Conservation (phyloP, 2,329 filamentous ascomycete genomes). For the Neocatenulostroma microsporum region DNA sequence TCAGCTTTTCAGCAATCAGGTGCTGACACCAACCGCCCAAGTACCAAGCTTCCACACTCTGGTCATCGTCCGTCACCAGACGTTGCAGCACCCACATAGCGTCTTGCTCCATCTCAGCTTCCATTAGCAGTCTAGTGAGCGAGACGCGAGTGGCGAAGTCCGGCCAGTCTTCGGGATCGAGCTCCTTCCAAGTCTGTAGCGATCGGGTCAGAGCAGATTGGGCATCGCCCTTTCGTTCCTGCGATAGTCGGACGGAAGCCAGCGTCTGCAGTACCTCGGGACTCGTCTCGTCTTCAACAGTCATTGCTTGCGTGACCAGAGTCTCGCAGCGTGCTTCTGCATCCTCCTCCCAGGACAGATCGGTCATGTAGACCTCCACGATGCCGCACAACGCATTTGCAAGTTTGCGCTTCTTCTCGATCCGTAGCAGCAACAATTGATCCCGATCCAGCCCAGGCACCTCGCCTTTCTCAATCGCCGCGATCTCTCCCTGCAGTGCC, state of each 20-base stretch:
- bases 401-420: constrained; percentile 72
- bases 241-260: constrained; percentile 87
- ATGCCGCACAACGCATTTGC: constrained; percentile 90
- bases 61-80: constrained; percentile 79
- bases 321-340: constrained; percentile 82
- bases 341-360: constrained; percentile 67
- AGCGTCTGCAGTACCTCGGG: constrained; percentile 93
- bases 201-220: constrained; percentile 69
- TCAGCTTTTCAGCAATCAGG: constrained; percentile 64
- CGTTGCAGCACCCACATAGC: constrained; percentile 79
- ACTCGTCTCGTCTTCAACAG: constrained; percentile 65
- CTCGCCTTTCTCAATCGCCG: constrained; percentile 48
- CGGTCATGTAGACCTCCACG: constrained; percentile 97
- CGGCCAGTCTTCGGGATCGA: constrained; percentile 70
- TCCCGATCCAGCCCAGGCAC: constrained; percentile 25
- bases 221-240: constrained; percentile 71
- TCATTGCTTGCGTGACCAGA: constrained; percentile 80
- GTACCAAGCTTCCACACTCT: constrained; percentile 95
- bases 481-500: constrained; percentile 64
- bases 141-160: constrained; percentile 81
- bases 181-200: constrained; percentile 72
- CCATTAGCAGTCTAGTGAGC: constrained; percentile 77
- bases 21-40: constrained; percentile 90
- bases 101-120: constrained; percentile 76
- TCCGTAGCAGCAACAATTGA: constrained; percentile 36